Conservation (phyloP, 345 rosid species). For the Hypericum perforatum region DNA sequence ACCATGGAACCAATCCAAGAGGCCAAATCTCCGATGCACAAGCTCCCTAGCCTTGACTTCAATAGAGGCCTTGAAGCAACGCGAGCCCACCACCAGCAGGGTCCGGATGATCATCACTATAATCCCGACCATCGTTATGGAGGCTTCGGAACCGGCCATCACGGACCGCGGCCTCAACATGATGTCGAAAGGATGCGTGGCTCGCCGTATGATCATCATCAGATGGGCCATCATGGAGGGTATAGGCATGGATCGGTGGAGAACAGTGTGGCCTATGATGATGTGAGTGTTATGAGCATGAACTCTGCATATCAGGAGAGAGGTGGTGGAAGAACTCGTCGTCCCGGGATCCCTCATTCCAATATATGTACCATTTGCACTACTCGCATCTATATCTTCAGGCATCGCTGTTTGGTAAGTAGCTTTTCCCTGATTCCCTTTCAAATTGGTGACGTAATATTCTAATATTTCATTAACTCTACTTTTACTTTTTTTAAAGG, state of each 20-base stretch:
- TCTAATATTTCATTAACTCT: too few species aligned
- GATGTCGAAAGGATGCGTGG: background rate
- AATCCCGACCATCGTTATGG: background rate
- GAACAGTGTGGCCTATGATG: conserved; percentile 21
- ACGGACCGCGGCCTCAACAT: background rate
- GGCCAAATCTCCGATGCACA: conserved; percentile 5
- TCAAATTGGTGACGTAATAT: too few species aligned
- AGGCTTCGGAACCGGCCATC: background rate
- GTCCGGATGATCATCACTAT: conserved; percentile 3
- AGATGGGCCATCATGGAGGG: background rate
- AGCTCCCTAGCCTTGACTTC: conserved; percentile 41
- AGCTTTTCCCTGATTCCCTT: too few species aligned
- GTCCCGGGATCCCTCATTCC: conserved; percentile 63
- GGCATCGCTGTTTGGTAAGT: conserved; percentile 49
- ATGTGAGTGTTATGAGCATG: conserved; percentile 26
- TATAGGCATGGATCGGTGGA: conserved; percentile 7
- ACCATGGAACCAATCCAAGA: conserved; percentile 20
- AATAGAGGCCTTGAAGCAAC: conserved; percentile 25
- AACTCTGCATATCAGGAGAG: conserved; percentile 19
- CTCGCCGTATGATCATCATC: background rate
- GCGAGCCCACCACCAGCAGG: conserved; percentile 6
- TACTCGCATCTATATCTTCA: conserved; percentile 45
- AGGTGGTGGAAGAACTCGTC: conserved; percentile 24
- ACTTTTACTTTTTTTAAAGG: too few species aligned
- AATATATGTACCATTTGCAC: conserved; percentile 53